Percentiles rank a stretch among this genome's conserved stretches.
These are phyloP conservation scores for Puccinia polysora DNA, from an alignment of 1,284 basidiomycete species.

Conservation along the genomic window DNA sequence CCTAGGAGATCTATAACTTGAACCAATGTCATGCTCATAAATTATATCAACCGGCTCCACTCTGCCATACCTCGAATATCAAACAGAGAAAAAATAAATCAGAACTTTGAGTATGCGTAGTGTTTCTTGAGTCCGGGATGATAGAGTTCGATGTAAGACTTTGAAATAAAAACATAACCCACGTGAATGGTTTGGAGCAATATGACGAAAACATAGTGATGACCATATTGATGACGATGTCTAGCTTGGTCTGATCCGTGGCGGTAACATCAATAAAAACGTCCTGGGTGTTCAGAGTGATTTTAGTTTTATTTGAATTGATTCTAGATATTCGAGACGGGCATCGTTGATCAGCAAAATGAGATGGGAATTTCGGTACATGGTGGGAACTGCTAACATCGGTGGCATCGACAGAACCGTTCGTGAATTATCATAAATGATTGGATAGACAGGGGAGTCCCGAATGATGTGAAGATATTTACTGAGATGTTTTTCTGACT, in stretches of 20 bases:
- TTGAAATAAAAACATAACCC: constrained; percentile 51
- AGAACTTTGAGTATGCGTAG: background rate
- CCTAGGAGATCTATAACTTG: constrained; percentile 28
- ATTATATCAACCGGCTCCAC: constrained; percentile 84
- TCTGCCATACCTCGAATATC: constrained; percentile 58
- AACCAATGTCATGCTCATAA: constrained; percentile 59
- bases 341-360: constrained; percentile 72
- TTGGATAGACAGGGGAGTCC: constrained; percentile 91
- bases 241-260: constrained; percentile 94
- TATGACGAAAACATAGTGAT: constrained; percentile 97
- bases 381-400: constrained; percentile 56
- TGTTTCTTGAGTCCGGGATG: constrained; percentile 1
- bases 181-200: constrained; percentile 85
- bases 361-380: background rate
- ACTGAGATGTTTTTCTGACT: constrained; percentile 86
- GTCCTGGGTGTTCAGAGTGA: constrained; percentile 86
- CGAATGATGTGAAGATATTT: constrained; percentile 88
- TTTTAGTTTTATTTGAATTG: constrained; percentile 70
- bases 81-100: background rate
- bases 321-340: constrained; percentile 51
- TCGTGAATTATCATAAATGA: constrained; percentile 87
- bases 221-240: constrained; percentile 89
- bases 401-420: constrained; percentile 93
- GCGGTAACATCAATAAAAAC: constrained; percentile 96
- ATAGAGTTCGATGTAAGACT: background rate